Evolutionary conservation across 352 stramenopile species (phyloP), one percentile per base, ranked within the genome.

Genomic region (Phytophthora megakarya): DNA sequence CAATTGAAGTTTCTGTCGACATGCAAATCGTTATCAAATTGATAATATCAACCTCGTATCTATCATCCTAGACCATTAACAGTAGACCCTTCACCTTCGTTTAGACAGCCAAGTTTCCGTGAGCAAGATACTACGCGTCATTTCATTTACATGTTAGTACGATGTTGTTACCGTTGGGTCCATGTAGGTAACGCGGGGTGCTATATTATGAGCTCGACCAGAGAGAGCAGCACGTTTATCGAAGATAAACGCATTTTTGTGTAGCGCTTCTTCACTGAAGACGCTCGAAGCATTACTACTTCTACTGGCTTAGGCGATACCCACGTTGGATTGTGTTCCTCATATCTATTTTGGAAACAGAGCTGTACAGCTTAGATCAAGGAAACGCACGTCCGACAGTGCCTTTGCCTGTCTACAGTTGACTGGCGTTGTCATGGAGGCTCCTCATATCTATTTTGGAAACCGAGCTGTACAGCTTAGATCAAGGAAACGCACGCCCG

Each of bases 341-440:
- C 35, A 59, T 23, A 7, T 19, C 42, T 26, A 55, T 35, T 39
- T 18, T 42, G 22, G 38, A 69, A 52, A 25, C 30, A 35, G 40
- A 40, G 6, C 25, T 61, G 19, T 30, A 54, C 58, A 66, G 58
- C 19, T 49, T 32, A 43, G 35, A 44, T 32, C 37, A 38, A n/a
- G 19, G 49, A 58, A 30, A 39, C 15, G 57, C 48, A 67, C 59
- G 50, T 30, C 50, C 13, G 56, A 13, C 18, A 50, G 18, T 43
- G 45, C 42, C 25, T 61, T 50, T 66, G 58, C 58, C 58, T 66
- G 39, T 61, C 58, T 23, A 44, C 16, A 52, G n/a, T 40, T 47
- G 45, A 43, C 23, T 55, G n/a, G n/a, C n/a, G n/a, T 43, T 45
- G 39, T 45, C 39, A 45, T 45, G 39, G 39, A 45, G n/a, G 12